These are phyloP conservation scores for Entomortierella chlamydospora DNA, from an alignment of 192 early-diverging fungal species.

Conservation along the genomic window DNA sequence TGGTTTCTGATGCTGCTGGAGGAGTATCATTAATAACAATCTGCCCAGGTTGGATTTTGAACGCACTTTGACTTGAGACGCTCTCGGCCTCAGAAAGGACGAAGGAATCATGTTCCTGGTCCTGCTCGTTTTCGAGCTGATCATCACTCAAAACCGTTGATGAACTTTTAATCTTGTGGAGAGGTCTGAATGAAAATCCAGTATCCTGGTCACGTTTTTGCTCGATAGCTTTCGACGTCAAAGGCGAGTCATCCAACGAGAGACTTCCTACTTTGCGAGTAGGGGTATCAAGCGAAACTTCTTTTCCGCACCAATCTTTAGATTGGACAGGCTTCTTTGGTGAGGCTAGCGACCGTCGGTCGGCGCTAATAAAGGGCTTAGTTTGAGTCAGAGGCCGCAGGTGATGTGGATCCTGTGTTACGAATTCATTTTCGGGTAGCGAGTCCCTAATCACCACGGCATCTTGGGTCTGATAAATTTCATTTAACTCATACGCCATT, in stretches of 20 bases:
- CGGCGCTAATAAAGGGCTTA: no score
- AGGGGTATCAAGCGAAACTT: slow-evolving; percentile 43
- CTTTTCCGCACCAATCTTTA: background rate
- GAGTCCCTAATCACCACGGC: background rate
- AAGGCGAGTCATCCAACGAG: slow-evolving; percentile 12
- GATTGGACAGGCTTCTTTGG: background rate
- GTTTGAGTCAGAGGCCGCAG: background rate
- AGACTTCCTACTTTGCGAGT: slow-evolving; percentile 32
- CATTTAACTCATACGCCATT: slow-evolving; percentile 10
- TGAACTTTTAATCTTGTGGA: background rate
- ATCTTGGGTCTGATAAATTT: slow-evolving; percentile 21
- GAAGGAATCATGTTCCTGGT: background rate
- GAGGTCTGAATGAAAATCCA: background rate
- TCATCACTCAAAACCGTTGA: slow-evolving; percentile 9
- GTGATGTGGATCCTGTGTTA: background rate
- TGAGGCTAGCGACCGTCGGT: background rate
- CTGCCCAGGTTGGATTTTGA: slow-evolving; percentile 39
- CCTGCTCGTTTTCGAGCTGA: background rate
- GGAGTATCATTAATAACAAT: background rate
- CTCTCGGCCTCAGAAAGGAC: slow-evolving; percentile 22
- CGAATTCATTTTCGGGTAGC: background rate
- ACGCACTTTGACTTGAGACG: slow-evolving; percentile 39
- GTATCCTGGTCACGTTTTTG: background rate
- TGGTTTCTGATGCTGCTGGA: background rate
- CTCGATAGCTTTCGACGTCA: background rate